phyloP scores from a whole-genome alignment of 2,329 filamentous ascomycete species.

The Aureobasidium sp. region DNA sequence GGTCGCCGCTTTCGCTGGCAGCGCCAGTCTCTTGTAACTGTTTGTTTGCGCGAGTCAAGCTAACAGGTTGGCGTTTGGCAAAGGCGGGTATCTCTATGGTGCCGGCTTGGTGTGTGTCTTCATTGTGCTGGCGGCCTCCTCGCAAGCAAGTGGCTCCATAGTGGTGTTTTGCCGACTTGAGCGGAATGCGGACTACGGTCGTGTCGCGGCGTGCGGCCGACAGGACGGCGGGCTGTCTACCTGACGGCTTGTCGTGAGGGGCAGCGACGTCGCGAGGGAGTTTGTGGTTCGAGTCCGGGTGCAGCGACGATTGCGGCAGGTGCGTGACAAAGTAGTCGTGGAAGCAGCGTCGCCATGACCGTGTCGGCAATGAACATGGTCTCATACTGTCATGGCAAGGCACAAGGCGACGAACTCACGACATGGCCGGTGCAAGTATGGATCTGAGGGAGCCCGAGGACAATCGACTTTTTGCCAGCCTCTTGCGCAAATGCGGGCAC shows the following conservation, averaged over 20 bases:
- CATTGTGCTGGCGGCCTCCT: slow-evolving; percentile 81
- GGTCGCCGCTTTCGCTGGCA: slow-evolving; percentile 75
- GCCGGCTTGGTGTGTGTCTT: slow-evolving; percentile 89
- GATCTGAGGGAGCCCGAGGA: not conserved
- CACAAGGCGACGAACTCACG: not conserved
- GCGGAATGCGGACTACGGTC: slow-evolving; percentile 88
- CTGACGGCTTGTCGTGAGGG: slow-evolving; percentile 53
- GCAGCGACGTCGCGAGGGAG: slow-evolving; percentile 78
- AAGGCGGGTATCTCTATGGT: slow-evolving; percentile 92
- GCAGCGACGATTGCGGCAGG: slow-evolving; percentile 83
- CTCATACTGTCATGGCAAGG: slow-evolving; percentile 12
- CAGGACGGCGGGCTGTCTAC: slow-evolving; percentile 24
- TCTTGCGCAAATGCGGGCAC: not conserved
- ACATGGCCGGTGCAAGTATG: not conserved
- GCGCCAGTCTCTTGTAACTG: slow-evolving; percentile 37
- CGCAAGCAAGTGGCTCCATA: slow-evolving; percentile 75
- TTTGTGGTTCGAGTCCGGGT: slow-evolving; percentile 86
- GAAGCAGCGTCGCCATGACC: slow-evolving; percentile 45
- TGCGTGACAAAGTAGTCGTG: slow-evolving; percentile 98
- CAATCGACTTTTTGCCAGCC: not conserved
- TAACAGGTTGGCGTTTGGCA: slow-evolving; percentile 70
- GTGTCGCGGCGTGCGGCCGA: slow-evolving; percentile 60
- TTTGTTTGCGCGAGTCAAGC: slow-evolving; percentile 38
- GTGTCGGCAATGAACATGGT: slow-evolving; percentile 1
- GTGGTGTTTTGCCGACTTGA: slow-evolving; percentile 92